phyloP scores from a whole-genome alignment of 495 filamentous ascomycete genomes.

The Lindgomyces ingoldianus region DNA sequence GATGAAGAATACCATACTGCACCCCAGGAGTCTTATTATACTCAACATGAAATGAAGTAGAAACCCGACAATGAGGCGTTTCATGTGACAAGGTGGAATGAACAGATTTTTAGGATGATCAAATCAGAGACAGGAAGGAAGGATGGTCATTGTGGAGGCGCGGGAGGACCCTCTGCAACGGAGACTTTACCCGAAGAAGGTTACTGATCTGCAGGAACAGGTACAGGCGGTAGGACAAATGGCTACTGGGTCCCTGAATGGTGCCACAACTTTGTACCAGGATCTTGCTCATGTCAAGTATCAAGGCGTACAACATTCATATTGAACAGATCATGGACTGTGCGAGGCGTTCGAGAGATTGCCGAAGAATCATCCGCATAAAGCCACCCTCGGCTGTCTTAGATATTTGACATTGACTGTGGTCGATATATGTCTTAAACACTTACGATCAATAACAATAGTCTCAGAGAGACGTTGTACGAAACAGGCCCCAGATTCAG shows the following conservation, averaged over 20 bases:
- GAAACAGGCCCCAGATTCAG: neutral
- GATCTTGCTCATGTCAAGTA: slow-evolving; percentile 5
- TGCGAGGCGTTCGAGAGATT: neutral
- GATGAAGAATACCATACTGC: slow-evolving; percentile 17
- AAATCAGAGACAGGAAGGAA: slow-evolving; percentile 19
- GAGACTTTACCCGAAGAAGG: slow-evolving; percentile 20
- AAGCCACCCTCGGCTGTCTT: slow-evolving; percentile 4
- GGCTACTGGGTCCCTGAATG: slow-evolving; percentile 12
- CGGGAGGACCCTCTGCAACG: slow-evolving; percentile 20
- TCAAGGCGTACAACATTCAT: slow-evolving; percentile 11
- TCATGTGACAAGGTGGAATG: slow-evolving; percentile 8
- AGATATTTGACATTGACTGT: neutral
- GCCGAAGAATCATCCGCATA: neutral
- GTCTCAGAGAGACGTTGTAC: slow-evolving; percentile 8
- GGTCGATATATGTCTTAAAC: neutral
- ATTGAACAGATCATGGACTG: neutral
- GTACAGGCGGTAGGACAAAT: slow-evolving; percentile 6
- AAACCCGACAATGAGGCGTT: slow-evolving; percentile 11
- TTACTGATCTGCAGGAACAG: slow-evolving; percentile 24
- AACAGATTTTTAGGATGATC: slow-evolving; percentile 24
- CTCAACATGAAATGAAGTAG: slow-evolving; percentile 1
- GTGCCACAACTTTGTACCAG: slow-evolving; percentile 18
- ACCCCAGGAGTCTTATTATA: neutral
- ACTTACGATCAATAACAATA: neutral
- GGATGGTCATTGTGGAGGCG: slow-evolving; percentile 18